Percentiles rank a stretch among this genome's conserved stretches.
phyloP scores from a whole-genome alignment of 139 green algal genomes.

The Chlamydomonas urium region DNA sequence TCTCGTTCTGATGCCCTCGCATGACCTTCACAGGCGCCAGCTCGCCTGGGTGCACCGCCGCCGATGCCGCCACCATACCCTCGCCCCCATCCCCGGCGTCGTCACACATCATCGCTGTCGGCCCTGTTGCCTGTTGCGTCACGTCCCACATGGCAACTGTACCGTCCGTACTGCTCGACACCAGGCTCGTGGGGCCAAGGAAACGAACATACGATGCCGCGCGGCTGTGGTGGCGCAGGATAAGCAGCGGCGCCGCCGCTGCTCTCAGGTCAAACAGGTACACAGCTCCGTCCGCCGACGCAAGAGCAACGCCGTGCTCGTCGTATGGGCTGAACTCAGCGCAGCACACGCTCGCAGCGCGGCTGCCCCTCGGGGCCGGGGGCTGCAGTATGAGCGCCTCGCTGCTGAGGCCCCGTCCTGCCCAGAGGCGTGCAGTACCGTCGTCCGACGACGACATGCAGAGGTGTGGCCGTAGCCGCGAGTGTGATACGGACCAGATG shows the following conservation, averaged over 20 bases:
- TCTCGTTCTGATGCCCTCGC: slow-evolving; percentile 82
- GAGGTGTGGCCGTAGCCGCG: slow-evolving; percentile 42
- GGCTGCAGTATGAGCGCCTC: neutral
- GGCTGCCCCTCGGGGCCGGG: neutral
- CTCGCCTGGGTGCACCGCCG: slow-evolving; percentile 17
- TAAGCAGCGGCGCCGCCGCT: slow-evolving; percentile 25
- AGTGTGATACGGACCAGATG: slow-evolving; percentile 84
- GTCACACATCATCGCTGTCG: neutral
- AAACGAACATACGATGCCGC: slow-evolving; percentile 88
- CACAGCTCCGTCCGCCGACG: slow-evolving; percentile 70
- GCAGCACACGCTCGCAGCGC: slow-evolving; percentile 59
- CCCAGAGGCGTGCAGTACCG: slow-evolving; percentile 75
- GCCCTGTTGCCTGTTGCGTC: neutral
- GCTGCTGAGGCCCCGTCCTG: slow-evolving; percentile 46
- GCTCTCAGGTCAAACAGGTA: slow-evolving; percentile 69
- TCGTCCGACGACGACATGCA: slow-evolving; percentile 78
- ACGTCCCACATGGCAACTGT: slow-evolving; percentile 69
- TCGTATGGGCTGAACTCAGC: slow-evolving; percentile 65
- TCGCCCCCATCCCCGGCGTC: neutral
- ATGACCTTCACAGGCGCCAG: too few relatives aligned
- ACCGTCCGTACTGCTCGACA: slow-evolving; percentile 81
- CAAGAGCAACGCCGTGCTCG: slow-evolving; percentile 71
- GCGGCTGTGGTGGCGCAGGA: slow-evolving; percentile 47
- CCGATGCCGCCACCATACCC: neutral
- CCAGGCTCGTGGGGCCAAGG: slow-evolving; percentile 49